phyloP scores from a whole-genome alignment of 257 asterid genomes.

The Hygrophila difformis region DNA sequence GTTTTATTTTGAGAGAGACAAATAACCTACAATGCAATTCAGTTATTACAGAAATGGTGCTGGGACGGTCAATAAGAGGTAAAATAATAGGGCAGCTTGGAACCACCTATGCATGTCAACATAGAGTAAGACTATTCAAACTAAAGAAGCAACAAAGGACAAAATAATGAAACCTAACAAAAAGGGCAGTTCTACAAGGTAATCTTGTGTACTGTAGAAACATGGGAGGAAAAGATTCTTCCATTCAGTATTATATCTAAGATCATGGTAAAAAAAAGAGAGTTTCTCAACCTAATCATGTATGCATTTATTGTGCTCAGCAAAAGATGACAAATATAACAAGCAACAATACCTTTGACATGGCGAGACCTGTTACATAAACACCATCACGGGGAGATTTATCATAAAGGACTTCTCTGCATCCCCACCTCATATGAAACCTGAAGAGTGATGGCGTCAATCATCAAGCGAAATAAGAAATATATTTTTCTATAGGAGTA shows the following conservation, averaged over 20 bases:
- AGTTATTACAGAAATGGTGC: no score
- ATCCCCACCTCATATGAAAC: conserved; percentile 98
- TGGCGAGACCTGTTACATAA: conserved; percentile 76
- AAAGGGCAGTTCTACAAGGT: neutral
- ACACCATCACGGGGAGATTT: conserved; percentile 64
- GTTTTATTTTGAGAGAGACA: no score
- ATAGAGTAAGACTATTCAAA: neutral
- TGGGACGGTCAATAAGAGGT: neutral
- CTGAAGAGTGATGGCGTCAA: conserved; percentile 41
- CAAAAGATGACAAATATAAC: conserved; percentile 11
- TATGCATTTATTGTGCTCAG: neutral
- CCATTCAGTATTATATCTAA: neutral
- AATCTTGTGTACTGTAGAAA: neutral
- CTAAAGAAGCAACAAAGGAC: neutral
- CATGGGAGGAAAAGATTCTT: neutral
- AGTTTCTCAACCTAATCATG: conserved; percentile 9
- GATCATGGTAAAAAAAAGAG: neutral
- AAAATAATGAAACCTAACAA: neutral
- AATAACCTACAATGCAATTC: no score
- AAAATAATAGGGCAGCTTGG: neutral
- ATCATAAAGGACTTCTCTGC: conserved; percentile 84
- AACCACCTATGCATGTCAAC: conserved; percentile 7
- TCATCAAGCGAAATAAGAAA: no score
- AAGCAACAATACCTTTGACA: conserved; percentile 63
- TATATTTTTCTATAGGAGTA: no score